Conservation (phyloP, 257 asterid genomes). For the Verbascum thapsus region DNA sequence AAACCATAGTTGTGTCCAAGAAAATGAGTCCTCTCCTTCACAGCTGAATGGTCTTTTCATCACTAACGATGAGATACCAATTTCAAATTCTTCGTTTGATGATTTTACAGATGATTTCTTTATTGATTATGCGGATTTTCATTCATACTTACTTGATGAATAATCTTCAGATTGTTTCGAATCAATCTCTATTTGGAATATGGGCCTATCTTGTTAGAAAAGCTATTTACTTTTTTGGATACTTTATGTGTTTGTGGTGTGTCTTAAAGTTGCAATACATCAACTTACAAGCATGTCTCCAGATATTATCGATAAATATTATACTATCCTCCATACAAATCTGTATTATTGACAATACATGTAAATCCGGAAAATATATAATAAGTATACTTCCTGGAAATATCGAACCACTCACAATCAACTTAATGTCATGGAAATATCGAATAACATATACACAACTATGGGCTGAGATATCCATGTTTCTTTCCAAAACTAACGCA, state of each 20-base stretch:
- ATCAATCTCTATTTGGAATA: background rate
- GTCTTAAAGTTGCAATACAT: too few species aligned
- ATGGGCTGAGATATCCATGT: slow-evolving; percentile 10
- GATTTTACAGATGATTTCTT: slow-evolving; percentile 41
- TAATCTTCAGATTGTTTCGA: slow-evolving; percentile 29
- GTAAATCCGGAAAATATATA: too few species aligned
- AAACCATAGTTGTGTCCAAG: slow-evolving; percentile 48
- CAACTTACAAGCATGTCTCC: too few species aligned
- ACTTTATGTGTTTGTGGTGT: background rate
- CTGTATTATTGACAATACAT: background rate
- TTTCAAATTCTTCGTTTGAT: slow-evolving; percentile 32
- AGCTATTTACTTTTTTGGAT: background rate
- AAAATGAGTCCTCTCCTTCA: slow-evolving; percentile 21
- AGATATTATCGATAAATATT: background rate
- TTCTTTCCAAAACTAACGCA: slow-evolving; percentile 23
- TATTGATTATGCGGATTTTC: slow-evolving; percentile 37
- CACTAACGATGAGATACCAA: slow-evolving; percentile 30
- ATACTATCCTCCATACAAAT: background rate
- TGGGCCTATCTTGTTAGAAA: background rate
- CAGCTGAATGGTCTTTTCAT: slow-evolving; percentile 24
- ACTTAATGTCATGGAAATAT: too few species aligned
- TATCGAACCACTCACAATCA: too few species aligned
- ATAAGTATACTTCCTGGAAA: too few species aligned
- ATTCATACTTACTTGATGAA: slow-evolving; percentile 31
- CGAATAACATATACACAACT: background rate